These are phyloP conservation scores for Yarrowia alimentaria DNA, from an alignment of 805 yeast species.

Conservation along the genomic window DNA sequence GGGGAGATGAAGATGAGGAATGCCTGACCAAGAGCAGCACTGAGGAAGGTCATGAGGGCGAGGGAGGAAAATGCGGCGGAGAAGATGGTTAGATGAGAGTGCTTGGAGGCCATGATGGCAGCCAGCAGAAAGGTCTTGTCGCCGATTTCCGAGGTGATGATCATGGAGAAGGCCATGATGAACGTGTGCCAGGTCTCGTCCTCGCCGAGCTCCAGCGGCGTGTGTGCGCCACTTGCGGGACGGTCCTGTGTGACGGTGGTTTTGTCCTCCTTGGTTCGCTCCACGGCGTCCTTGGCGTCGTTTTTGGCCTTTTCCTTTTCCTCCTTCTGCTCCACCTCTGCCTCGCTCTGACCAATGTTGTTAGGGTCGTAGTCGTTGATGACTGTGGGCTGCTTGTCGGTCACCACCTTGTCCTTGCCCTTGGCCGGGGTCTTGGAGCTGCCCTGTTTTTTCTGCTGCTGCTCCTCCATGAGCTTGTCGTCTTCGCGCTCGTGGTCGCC, in stretches of 20 bases:
- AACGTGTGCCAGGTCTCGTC: slow-evolving; percentile 49
- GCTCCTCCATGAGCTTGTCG: slow-evolving; percentile 1
- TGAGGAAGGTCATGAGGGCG: slow-evolving; percentile 84
- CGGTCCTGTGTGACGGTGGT: too few relatives aligned
- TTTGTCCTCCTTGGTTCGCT: slow-evolving; percentile 28
- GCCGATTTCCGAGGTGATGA: slow-evolving; percentile 91
- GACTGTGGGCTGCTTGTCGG: slow-evolving; percentile 37
- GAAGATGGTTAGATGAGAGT: slow-evolving; percentile 80
- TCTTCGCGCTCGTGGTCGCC: slow-evolving; percentile 24
- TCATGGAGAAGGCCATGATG: slow-evolving; percentile 83
- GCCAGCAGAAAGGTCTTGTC: slow-evolving; percentile 97
- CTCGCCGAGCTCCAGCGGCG: too few relatives aligned
- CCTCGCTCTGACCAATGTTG: slow-evolving; percentile 30
- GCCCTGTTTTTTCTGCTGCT: not conserved
- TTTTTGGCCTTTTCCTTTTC: too few relatives aligned
- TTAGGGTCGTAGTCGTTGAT: slow-evolving; percentile 42
- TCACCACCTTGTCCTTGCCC: slow-evolving; percentile 9
- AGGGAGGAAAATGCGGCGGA: slow-evolving; percentile 82
- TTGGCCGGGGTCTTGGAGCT: slow-evolving; percentile 13
- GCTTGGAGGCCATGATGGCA: slow-evolving; percentile 96
- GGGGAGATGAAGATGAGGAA: slow-evolving; percentile 81
- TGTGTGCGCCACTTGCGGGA: too few relatives aligned
- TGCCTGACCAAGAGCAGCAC: slow-evolving; percentile 89
- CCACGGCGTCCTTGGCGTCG: slow-evolving; percentile 33
- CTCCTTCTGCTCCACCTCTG: slow-evolving; percentile 30